These are phyloP conservation scores for Pseudocercospora fuligena DNA, from an alignment of 2,329 filamentous ascomycete genomes.

Conservation along the genomic window DNA sequence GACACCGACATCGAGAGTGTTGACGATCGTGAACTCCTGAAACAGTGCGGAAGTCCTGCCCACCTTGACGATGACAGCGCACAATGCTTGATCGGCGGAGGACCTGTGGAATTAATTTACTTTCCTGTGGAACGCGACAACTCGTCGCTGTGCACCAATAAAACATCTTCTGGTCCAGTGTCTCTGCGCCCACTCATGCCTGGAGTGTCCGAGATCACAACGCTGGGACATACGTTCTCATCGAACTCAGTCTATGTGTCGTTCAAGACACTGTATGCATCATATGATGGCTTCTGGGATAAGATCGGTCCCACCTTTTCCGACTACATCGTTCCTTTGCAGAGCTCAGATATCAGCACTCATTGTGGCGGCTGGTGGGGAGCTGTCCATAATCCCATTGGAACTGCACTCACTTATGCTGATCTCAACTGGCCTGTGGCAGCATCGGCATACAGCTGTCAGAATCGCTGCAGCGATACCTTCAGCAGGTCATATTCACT, in stretches of 20 bases:
- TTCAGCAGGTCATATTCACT: not conserved
- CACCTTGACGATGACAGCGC: conserved; percentile 2
- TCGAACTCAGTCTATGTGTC: conserved; percentile 32
- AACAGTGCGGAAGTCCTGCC: conserved; percentile 25
- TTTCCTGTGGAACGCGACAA: conserved; percentile 27
- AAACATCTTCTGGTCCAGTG: conserved; percentile 1
- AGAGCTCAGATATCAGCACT: conserved; percentile 25
- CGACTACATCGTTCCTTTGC: conserved; percentile 28
- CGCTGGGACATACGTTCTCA: conserved; percentile 32
- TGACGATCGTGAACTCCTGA: conserved; percentile 1
- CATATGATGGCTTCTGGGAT: conserved; percentile 21
- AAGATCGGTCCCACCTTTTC: conserved; percentile 31
- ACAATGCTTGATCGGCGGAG: conserved; percentile 19
- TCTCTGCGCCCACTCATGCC: conserved; percentile 12
- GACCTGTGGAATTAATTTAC: conserved; percentile 32
- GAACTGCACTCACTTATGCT: conserved; percentile 29
- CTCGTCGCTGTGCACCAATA: conserved; percentile 2
- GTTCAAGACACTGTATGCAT: conserved; percentile 30
- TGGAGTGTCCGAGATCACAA: conserved; percentile 15
- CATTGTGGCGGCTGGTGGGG: conserved; percentile 27
- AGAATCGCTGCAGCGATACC: conserved; percentile 16
- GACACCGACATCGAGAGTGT: conserved; percentile 11
- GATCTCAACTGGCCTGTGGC: conserved; percentile 36
- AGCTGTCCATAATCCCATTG: conserved; percentile 2
- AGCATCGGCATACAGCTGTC: conserved; percentile 34